A percentile compares a stretch with the other conserved stretches of the same genome.
These are phyloP conservation scores for Chenopodium berlandieri DNA, from an alignment of 148 eudicot genomes.

Conservation along the genomic window DNA sequence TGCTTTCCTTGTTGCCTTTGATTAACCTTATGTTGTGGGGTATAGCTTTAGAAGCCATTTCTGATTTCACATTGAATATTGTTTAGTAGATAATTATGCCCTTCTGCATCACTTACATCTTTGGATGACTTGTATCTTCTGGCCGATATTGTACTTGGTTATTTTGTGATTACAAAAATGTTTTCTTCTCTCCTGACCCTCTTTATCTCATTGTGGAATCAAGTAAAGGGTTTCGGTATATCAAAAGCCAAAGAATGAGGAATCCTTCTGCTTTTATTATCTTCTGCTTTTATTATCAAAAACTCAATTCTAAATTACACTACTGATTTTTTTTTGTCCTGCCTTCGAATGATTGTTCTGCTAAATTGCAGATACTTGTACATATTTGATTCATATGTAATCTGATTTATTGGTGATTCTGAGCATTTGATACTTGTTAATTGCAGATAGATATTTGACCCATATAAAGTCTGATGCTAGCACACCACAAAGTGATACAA, in stretches of 20 bases:
- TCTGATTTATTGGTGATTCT: constrained; percentile 22
- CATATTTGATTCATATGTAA: neutral
- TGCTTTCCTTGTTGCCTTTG: neutral
- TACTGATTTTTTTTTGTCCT: neutral
- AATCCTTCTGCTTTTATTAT: neutral
- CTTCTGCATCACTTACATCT: neutral
- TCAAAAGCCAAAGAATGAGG: neutral
- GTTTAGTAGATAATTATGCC: neutral
- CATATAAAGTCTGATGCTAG: constrained; percentile 50
- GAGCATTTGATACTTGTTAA: constrained; percentile 20
- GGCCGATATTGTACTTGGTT: neutral
- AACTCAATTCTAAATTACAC: no score
- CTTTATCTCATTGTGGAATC: neutral
- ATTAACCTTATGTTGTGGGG: neutral
- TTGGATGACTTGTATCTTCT: neutral
- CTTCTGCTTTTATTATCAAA: neutral
- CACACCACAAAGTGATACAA: constrained; percentile 51
- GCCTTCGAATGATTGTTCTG: neutral
- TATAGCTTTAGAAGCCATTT: neutral
- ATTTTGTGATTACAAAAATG: neutral
- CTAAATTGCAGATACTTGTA: neutral
- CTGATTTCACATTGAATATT: neutral
- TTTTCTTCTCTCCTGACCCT: neutral
- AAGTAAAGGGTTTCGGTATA: neutral
- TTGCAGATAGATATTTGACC: constrained; percentile 71